These are phyloP conservation scores for Fraxinus cuspidata DNA, from an alignment of 257 asterid genomes.

Conservation along the genomic window DNA sequence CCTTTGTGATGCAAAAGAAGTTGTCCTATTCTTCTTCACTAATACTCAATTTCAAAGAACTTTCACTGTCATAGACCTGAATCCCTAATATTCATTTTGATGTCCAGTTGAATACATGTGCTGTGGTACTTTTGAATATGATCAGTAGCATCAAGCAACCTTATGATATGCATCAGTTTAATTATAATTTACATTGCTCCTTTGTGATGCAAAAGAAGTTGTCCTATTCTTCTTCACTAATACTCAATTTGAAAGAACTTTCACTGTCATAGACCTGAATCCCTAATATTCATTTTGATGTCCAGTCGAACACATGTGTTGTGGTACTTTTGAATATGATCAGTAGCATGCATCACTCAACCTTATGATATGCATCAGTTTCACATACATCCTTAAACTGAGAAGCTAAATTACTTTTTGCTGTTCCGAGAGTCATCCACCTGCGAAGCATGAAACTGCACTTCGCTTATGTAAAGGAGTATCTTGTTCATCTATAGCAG, in stretches of 20 bases:
- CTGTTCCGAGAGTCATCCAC: neutral
- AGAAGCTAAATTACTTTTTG: neutral
- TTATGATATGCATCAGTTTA: no score
- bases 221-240: neutral
- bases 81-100: no score
- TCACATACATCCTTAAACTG: neutral
- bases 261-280: neutral
- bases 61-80: neutral
- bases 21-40: neutral
- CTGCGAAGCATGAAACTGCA: neutral
- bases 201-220: no score
- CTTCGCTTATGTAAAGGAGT: no score
- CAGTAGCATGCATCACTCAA: neutral
- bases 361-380: neutral
- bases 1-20: no score
- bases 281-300: no score
- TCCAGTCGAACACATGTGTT: neutral
- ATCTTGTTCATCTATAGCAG: no score
- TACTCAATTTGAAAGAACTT: neutral
- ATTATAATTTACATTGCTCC: no score
- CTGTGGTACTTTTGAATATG: neutral
- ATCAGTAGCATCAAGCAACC: neutral
- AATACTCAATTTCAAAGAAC: neutral
- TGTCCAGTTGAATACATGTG: neutral
- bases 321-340: neutral